A percentile compares a stretch with the other conserved stretches of the same genome.
Conservation (phyloP, 2,329 filamentous ascomycete genomes). For the Byssothecium circinans region DNA sequence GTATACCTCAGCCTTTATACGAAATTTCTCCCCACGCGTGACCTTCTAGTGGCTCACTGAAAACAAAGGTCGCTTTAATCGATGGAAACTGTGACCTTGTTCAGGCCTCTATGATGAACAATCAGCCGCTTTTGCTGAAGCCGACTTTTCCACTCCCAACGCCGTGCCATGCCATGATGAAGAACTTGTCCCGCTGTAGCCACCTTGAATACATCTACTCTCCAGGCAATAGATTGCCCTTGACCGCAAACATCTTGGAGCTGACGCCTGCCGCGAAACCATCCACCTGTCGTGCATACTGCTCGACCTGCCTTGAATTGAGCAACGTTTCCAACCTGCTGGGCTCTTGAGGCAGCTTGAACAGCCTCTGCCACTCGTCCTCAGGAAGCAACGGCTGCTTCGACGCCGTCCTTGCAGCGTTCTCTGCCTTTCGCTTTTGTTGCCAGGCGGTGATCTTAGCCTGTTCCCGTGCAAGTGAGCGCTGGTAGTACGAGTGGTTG, state of each 20-base stretch:
- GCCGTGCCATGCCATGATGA: constrained; percentile 43
- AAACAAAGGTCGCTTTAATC: background rate
- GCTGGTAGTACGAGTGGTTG: constrained; percentile 98
- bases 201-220: constrained; percentile 41
- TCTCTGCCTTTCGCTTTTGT: constrained; percentile 94
- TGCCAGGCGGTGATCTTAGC: constrained; percentile 97
- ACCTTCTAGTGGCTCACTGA: too few species aligned
- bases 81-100: background rate
- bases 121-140: constrained; percentile 19
- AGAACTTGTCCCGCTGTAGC: constrained; percentile 35
- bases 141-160: constrained; percentile 34
- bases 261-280: constrained; percentile 90
- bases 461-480: constrained; percentile 90
- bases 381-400: constrained; percentile 90
- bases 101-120: constrained; percentile 23
- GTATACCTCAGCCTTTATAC: background rate
- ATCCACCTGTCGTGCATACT: constrained; percentile 96
- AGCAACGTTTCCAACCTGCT: constrained; percentile 91
- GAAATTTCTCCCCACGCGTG: background rate
- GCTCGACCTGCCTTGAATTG: constrained; percentile 93
- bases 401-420: constrained; percentile 76
- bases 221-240: constrained; percentile 66
- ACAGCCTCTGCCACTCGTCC: constrained; percentile 97
- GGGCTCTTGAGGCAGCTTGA: constrained; percentile 96
- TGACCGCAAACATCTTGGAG: constrained; percentile 97